These are phyloP conservation scores for Blastobotrys capitulatus DNA, from an alignment of 1,139 yeast species.

Conservation along the genomic window DNA sequence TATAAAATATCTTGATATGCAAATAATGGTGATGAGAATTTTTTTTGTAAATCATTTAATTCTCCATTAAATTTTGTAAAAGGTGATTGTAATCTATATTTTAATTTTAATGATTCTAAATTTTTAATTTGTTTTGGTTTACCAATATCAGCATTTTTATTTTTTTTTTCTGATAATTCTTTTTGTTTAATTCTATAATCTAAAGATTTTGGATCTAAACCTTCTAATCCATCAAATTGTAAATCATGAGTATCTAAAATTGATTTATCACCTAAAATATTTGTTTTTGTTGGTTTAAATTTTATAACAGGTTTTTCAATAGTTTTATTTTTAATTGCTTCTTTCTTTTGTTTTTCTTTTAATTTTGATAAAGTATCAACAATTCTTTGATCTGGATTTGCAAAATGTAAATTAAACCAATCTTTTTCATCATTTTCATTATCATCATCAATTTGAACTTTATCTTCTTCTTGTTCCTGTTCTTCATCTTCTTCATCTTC, in stretches of 20 bases:
- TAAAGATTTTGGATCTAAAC: background rate
- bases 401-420: conserved; percentile 76
- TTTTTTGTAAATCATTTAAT: conserved; percentile 38
- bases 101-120: conserved; percentile 19
- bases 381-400: conserved; percentile 43
- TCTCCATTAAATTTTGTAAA: conserved; percentile 21
- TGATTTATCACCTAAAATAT: conserved; percentile 3
- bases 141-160: background rate
- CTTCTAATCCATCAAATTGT: background rate
- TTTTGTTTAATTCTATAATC: background rate
- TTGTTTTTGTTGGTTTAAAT: conserved; percentile 9
- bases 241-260: conserved; percentile 1
- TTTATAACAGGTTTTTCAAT: background rate
- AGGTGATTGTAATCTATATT: conserved; percentile 29
- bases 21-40: conserved; percentile 56
- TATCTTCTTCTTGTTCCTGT: conserved; percentile 25
- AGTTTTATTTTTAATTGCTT: background rate
- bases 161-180: background rate
- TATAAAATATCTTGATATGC: conserved; percentile 67
- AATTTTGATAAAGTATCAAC: conserved; percentile 28
- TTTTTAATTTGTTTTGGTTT: background rate
- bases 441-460: conserved; percentile 37
- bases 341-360: background rate
- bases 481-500: conserved; percentile 27
- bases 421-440: conserved; percentile 39